Evolutionary conservation across 2,329 filamentous ascomycete species (phyloP), one percentile per base, ranked within the genome.

Genomic region (Colletotrichum paranaense): DNA sequence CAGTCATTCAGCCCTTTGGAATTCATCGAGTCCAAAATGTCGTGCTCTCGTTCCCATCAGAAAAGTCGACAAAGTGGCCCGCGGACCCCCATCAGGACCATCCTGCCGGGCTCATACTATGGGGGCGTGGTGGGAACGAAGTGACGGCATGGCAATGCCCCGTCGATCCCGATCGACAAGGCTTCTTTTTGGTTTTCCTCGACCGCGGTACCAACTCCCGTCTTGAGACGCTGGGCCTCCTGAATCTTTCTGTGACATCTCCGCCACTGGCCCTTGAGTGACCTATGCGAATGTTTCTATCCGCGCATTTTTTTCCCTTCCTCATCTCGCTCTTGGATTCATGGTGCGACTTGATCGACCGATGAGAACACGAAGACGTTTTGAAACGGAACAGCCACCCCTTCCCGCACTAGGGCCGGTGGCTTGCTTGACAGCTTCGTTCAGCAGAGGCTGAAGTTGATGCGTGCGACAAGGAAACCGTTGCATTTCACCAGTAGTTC

Each of bases 81-180:
- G 42, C 42, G 12, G 12, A 42, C 38, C 38, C 58, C 69, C 69
- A 53, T 53, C 59, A 69, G 53, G 60, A 42, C 69, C 69, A 22
- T 24, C 7, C 66, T 59, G 69, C 53, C 28, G 69, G 69, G 58
- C 53, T 53, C 53, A 35, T 14, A n/a, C 22, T 32, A 26, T 26
- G 55, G 28, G 30, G 38, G 56, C 19, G 16, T 42, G 38, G 38
- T 42, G 58, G 42, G 38, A 28, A 59, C 68, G 62, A 11, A 19
- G 62, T 70, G 70, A 70, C 67, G 67, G 70, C 70, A 73, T 68
- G 26, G 16, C 46, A 49, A 49, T n/a, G 42, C 42, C 42, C 42
- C 55, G 70, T 65, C 55, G 67, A 73, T 73, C 70, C 60, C 60
- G 70, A 73, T 73, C 67, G 67, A 30, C 66, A 42, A 55, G 55